Base-by-base conservation (phyloP, 345 rosid genomes). In the Jatropha curcas region DNA sequence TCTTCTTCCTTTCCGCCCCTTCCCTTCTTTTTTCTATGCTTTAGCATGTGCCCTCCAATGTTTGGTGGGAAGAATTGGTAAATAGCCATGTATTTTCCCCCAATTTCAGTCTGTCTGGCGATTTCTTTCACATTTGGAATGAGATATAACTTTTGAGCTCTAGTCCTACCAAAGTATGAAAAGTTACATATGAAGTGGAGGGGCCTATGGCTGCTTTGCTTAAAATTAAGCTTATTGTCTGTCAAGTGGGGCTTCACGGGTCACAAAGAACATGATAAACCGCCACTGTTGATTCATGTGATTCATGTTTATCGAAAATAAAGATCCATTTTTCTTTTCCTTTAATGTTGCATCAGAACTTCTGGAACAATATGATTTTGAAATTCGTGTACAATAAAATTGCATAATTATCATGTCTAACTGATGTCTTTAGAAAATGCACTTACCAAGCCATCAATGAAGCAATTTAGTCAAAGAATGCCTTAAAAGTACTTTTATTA, bases 171-270 rank as follows among this genome's bases (percentile, higher is more conserved):
- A 59, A 60, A n/a, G 24, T 41, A 65, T 39, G 7, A 19, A 9
- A 70, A 70, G 60, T 37, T 55, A 39, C 66, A 51, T 65, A 69
- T 61, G 60, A 63, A 37, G 65, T 46, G 73, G 55, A n/a, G 53
- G 34, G 34, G 53, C 68, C 22, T 60, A 11, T 45, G 33, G 58
- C 22, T 58, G 24, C 27, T 17, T 45, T 30, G 48, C 46, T 59
- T 68, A 7, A 28, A 60, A 24, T 61, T 68, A 45, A 19, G 31
- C 9, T 41, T 6, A 30, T 74, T 34, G 16, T 50, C 13, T 70
- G 57, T 55, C 33, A 41, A 60, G 65, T 59, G n/a, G 39, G 56
- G 55, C 73, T 28, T 67, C 55, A 13, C 35, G 5, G n/a, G 65
- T 43, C 65, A 33, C 19, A 64, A 30, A 37, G 48, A 67, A 59